Evolutionary conservation across 78 protist species (phyloP).

Genomic region (Chrysochromulina tobinii): DNA sequence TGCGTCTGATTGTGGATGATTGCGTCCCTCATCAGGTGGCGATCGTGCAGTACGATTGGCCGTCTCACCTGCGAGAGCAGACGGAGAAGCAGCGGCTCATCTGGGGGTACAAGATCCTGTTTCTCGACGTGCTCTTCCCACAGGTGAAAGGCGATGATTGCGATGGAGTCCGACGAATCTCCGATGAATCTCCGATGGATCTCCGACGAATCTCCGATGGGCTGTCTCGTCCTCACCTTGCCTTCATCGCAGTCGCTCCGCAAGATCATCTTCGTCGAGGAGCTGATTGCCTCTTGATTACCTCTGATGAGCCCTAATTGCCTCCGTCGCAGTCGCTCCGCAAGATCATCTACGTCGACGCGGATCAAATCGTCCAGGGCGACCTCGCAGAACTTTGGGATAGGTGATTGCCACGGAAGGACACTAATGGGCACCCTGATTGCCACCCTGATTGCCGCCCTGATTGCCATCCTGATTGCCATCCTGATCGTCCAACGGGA

Average conservation of each 20-base stretch:
- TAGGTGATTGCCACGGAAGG: too few relatives aligned
- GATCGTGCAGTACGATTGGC: conserved; percentile 96
- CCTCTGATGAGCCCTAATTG: too few relatives aligned
- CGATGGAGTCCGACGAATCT: too few relatives aligned
- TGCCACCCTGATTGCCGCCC: too few relatives aligned
- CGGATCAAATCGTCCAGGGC: conserved; percentile 92
- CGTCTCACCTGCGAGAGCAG: conserved; percentile 89
- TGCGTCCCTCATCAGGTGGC: conserved; percentile 50
- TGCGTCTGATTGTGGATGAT: too few relatives aligned
- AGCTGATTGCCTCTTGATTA: conserved; percentile 65
- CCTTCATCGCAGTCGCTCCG: conserved; percentile 7
- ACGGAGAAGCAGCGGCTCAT: conserved; percentile 92
- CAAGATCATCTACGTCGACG: conserved; percentile 90
- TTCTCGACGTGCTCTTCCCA: conserved; percentile 98
- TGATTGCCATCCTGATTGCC: too few relatives aligned
- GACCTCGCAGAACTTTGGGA: conserved; percentile 90
- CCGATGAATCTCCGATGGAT: too few relatives aligned
- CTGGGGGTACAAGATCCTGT: conserved; percentile 96
- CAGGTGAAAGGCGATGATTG: neutral
- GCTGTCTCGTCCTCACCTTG: neutral
- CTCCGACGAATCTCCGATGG: too few relatives aligned
- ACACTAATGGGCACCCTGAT: too few relatives aligned
- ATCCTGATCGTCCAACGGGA: too few relatives aligned
- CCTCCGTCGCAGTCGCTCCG: conserved; percentile 18
- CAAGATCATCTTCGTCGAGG: conserved; percentile 90